Evolutionary conservation across 177 flowering plant genomes (phyloP).

Genomic region (Telopea speciosissima): DNA sequence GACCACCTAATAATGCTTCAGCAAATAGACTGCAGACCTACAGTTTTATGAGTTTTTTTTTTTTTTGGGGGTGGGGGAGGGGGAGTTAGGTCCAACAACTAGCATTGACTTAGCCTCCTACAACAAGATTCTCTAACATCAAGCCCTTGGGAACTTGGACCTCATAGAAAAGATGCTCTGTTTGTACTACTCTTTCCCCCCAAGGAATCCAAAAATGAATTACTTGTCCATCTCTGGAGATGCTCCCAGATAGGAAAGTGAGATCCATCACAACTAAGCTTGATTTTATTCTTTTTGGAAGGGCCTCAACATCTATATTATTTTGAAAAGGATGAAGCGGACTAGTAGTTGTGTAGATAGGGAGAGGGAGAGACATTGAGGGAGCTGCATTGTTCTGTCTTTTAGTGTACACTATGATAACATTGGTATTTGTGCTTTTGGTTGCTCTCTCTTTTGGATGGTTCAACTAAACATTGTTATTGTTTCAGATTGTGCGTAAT

Average conservation of each 20-base stretch:
- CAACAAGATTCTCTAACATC: background rate
- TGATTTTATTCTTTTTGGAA: background rate
- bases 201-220: background rate
- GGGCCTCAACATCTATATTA: background rate
- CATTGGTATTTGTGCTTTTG: background rate
- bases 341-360: background rate
- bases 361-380: too few species aligned
- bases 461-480: slow-evolving; percentile 4
- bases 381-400: background rate
- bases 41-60: too few species aligned
- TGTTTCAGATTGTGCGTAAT: slow-evolving; percentile 68
- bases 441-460: background rate
- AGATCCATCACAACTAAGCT: background rate
- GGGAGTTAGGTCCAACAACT: too few species aligned
- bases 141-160: background rate
- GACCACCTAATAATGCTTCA: too few species aligned
- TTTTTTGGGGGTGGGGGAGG: too few species aligned
- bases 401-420: background rate
- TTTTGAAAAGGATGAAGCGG: background rate
- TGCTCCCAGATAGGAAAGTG: background rate
- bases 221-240: background rate
- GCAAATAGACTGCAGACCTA: too few species aligned
- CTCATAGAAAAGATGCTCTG: background rate
- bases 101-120: background rate
- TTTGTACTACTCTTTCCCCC: background rate